A percentile compares a stretch with the other conserved stretches of the same genome.
Conservation (phyloP, 2,329 filamentous ascomycete genomes). For the Colletotrichum spinosum region DNA sequence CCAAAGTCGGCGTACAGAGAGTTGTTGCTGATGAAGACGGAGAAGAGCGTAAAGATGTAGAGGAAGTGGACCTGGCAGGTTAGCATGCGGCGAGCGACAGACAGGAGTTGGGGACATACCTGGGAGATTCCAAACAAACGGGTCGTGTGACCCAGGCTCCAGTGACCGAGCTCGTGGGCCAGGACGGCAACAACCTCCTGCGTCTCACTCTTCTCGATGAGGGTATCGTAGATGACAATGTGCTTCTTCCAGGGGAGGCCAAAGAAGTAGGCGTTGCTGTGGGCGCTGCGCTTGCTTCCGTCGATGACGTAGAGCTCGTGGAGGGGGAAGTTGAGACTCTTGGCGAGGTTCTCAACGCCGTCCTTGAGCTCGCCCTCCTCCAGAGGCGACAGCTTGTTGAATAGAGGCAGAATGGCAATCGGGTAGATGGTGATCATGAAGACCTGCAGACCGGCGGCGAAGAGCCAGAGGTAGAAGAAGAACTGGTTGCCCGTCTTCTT, state of each 20-base stretch:
- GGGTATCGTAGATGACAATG: slow-evolving; percentile 98
- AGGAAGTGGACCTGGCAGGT: slow-evolving; percentile 83
- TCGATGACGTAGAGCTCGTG: slow-evolving; percentile 95
- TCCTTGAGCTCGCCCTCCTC: slow-evolving; percentile 89
- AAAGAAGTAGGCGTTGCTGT: slow-evolving; percentile 96
- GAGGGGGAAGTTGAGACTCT: slow-evolving; percentile 89
- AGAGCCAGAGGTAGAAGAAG: slow-evolving; percentile 98
- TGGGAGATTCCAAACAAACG: slow-evolving; percentile 88
- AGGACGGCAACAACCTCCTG: slow-evolving; percentile 95
- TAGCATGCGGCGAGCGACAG: slow-evolving; percentile 7
- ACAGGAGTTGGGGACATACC: slow-evolving; percentile 57
- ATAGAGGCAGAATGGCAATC: slow-evolving; percentile 91
- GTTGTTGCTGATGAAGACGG: slow-evolving; percentile 94
- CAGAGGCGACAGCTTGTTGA: slow-evolving; percentile 97
- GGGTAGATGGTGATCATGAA: slow-evolving; percentile 98
- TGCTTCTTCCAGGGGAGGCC: slow-evolving; percentile 99
- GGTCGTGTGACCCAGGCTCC: slow-evolving; percentile 95
- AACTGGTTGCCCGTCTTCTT: slow-evolving; percentile 93
- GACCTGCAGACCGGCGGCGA: slow-evolving; percentile 88
- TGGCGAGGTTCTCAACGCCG: slow-evolving; percentile 85
- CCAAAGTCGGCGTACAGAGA: slow-evolving; percentile 93
- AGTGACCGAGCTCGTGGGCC: slow-evolving; percentile 96
- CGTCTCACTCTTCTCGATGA: slow-evolving; percentile 93
- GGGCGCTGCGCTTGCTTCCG: slow-evolving; percentile 86
- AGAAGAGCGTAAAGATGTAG: slow-evolving; percentile 97